Percentiles rank a stretch among this genome's conserved stretches.
Conservation (phyloP, 2,329 filamentous ascomycete species). For the Amauroascus verrucosus region DNA sequence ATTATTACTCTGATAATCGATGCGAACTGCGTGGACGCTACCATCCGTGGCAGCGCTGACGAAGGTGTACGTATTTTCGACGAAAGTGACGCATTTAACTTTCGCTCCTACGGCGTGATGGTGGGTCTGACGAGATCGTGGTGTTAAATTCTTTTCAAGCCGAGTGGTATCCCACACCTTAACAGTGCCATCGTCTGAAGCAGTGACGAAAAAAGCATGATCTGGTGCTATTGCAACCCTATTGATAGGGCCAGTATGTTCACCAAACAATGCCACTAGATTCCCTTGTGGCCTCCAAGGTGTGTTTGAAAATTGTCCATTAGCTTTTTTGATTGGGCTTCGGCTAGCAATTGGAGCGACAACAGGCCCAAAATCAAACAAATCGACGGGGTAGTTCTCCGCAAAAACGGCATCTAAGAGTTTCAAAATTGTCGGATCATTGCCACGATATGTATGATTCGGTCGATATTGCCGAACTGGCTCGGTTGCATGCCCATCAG, state of each 20-base stretch:
- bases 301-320: conserved; percentile 45
- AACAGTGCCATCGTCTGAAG: conserved; percentile 79
- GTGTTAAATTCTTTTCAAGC: conserved; percentile 81
- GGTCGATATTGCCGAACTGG: conserved; percentile 43
- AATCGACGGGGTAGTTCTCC: conserved; percentile 51
- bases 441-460: conserved; percentile 77
- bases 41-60: conserved; percentile 84
- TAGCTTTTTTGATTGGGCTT: conserved; percentile 45
- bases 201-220: conserved; percentile 89
- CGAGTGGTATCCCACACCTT: conserved; percentile 89
- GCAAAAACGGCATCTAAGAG: conserved; percentile 76
- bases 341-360: conserved; percentile 56
- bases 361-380: conserved; percentile 63
- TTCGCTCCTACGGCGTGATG: conserved; percentile 59
- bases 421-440: conserved; percentile 52
- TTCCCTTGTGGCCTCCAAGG: conserved; percentile 77
- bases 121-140: conserved; percentile 78
- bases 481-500: conserved; percentile 18
- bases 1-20: conserved; percentile 53
- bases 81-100: conserved; percentile 75
- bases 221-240: conserved; percentile 76
- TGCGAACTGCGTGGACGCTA: conserved; percentile 77
- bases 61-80: conserved; percentile 90
- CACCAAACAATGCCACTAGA: conserved; percentile 76
- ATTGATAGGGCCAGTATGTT: conserved; percentile 74